Conservation (phyloP, 2,329 filamentous ascomycete species). For the Emergomyces africanus region DNA sequence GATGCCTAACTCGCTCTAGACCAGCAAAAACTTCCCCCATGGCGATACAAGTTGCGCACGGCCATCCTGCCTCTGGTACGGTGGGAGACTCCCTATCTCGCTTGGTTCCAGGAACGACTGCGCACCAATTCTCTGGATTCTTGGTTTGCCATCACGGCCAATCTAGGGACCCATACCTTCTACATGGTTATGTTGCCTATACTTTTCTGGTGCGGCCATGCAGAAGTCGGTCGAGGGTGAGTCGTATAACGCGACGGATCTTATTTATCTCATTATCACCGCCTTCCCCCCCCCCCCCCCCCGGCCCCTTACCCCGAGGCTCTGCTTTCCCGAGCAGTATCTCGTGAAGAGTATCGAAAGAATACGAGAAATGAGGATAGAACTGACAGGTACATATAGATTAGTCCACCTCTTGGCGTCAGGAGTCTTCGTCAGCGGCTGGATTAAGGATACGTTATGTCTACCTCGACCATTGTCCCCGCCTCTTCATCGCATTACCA, state of each 20-base stretch:
- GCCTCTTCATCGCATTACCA: slow-evolving; percentile 79
- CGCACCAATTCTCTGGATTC: slow-evolving; percentile 79
- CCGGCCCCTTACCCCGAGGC: too few species aligned
- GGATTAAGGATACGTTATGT: slow-evolving; percentile 87
- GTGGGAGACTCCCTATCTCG: slow-evolving; percentile 91
- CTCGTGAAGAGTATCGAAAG: not conserved
- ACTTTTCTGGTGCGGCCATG: slow-evolving; percentile 91
- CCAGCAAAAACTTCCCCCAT: slow-evolving; percentile 67
- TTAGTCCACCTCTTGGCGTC: slow-evolving; percentile 60
- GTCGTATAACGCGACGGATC: slow-evolving; percentile 24
- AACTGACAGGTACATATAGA: slow-evolving; percentile 15
- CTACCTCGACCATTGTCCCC: slow-evolving; percentile 85
- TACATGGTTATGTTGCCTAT: slow-evolving; percentile 95
- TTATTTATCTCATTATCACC: not conserved
- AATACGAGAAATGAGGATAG: not conserved
- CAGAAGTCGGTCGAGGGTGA: slow-evolving; percentile 74
- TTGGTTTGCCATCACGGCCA: slow-evolving; percentile 94
- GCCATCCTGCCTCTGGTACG: slow-evolving; percentile 72
- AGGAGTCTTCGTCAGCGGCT: slow-evolving; percentile 79
- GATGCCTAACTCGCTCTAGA: slow-evolving; percentile 39
- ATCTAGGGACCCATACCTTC: slow-evolving; percentile 94
- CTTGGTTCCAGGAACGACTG: slow-evolving; percentile 66
- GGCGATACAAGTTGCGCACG: slow-evolving; percentile 79
- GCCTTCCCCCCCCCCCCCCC: too few species aligned
- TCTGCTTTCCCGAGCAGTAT: not conserved